A percentile compares a stretch with the other conserved stretches of the same genome.
These are phyloP conservation scores for Babesia bigemina DNA, from an alignment of 169 alveolate species.

Conservation along the genomic window DNA sequence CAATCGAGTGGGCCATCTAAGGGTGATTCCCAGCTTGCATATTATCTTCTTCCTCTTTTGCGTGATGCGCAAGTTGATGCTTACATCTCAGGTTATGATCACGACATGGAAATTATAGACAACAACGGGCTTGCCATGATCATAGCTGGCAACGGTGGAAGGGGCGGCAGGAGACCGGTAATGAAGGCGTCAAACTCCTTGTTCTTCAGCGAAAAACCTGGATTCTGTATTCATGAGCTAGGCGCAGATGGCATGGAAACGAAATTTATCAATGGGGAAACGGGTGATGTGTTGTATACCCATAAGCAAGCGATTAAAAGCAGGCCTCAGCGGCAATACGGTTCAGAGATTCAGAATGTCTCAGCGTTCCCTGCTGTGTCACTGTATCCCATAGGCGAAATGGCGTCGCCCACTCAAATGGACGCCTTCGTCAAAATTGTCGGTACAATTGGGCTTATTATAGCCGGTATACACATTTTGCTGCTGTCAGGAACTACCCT, in stretches of 20 bases:
- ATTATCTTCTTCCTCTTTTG: slow-evolving; percentile 82
- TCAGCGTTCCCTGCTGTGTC: slow-evolving; percentile 77
- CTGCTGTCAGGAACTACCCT: slow-evolving; percentile 56
- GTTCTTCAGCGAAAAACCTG: slow-evolving; percentile 79
- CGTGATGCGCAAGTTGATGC: slow-evolving; percentile 88
- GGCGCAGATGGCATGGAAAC: slow-evolving; percentile 79
- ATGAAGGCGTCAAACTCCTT: slow-evolving; percentile 67
- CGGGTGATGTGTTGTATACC: slow-evolving; percentile 76
- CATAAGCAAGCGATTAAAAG: slow-evolving; percentile 75
- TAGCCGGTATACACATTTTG: slow-evolving; percentile 64
- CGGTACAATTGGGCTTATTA: slow-evolving; percentile 83
- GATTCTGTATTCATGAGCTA: slow-evolving; percentile 84
- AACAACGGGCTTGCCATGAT: slow-evolving; percentile 70
- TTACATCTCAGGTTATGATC: slow-evolving; percentile 88
- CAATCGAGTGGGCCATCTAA: slow-evolving; percentile 85
- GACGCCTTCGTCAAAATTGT: slow-evolving; percentile 83
- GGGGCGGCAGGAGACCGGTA: slow-evolving; percentile 68
- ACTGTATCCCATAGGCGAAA: slow-evolving; percentile 76
- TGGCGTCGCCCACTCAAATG: slow-evolving; percentile 77
- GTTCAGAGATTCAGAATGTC: slow-evolving; percentile 69
- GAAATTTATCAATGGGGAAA: slow-evolving; percentile 76
- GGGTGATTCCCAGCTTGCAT: slow-evolving; percentile 84
- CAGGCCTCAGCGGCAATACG: slow-evolving; percentile 67
- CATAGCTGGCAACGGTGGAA: slow-evolving; percentile 83
- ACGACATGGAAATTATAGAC: slow-evolving; percentile 81